Base-by-base conservation (phyloP, 2,329 filamentous ascomycete species). In the Colletotrichum karsti region DNA sequence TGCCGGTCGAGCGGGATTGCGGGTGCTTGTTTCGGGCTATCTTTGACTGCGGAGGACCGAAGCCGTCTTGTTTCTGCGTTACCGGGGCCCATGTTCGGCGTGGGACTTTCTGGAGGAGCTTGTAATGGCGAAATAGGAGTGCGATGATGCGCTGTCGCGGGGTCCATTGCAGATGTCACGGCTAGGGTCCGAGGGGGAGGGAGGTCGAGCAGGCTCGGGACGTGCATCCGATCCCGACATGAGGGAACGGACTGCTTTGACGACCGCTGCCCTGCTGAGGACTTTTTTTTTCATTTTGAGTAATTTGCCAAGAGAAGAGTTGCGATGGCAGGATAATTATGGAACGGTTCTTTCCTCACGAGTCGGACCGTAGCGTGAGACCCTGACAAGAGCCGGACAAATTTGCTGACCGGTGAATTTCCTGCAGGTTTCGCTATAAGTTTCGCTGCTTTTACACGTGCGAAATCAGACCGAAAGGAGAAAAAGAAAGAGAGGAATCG, bases 361-460 rank as follows among this genome's bases (percentile, higher is more conserved):
- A 41, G 3, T 41, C 39, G 46, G 46, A 33, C 8, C 24, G 15
- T 48, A 15, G 15, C 10, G 9, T 12, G 26, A 7, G 48, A 33
- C 28, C n/a, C 28, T 33, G 18, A 15, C 9, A 28, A 24, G 26
- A 12, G 18, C 22, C 44, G 22, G 18, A 22, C 12, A 15, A 20
- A 13, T 7, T 48, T 37, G 18, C 37, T 41, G 35, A 7, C 7
- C 37, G 13, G 28, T 26, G 39, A 7, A 24, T 13, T 7, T 39
- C 26, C 20, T 28, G 22, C 22, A 22, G 9, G 3, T 28, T 30
- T 59, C 56, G 56, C 56, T 59, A 22, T 59, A 37, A 59, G 56
- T 59, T 30, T 59, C 56, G 56, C 56, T 59, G 42, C n/a, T 46
- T 26, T 48, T 59, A 28, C 44, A 48, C 22, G 26, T 24, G 44